These are phyloP conservation scores for Corniculantispora saksenae DNA, from an alignment of 2,329 filamentous ascomycete genomes.

Conservation along the genomic window DNA sequence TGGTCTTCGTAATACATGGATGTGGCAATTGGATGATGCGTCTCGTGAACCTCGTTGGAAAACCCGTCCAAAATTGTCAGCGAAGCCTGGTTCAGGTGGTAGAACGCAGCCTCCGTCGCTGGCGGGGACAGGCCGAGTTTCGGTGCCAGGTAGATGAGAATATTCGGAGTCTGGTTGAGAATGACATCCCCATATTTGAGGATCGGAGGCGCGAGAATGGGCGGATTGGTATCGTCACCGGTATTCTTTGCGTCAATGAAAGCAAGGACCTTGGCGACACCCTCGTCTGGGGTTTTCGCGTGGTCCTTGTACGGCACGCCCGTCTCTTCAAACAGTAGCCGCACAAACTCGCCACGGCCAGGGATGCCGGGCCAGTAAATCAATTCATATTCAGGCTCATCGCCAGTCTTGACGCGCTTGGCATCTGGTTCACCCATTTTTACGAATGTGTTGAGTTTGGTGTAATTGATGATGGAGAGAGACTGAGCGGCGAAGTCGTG, in stretches of 20 bases:
- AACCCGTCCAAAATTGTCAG: constrained; percentile 72
- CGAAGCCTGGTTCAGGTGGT: constrained; percentile 62
- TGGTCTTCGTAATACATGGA: constrained; percentile 73
- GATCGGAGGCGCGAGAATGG: constrained; percentile 66
- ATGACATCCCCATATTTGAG: constrained; percentile 63
- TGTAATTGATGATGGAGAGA: not conserved
- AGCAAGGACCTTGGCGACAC: constrained; percentile 50
- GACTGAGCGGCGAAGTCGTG: not conserved
- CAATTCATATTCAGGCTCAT: constrained; percentile 59
- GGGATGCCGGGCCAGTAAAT: constrained; percentile 73
- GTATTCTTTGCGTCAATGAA: constrained; percentile 46
- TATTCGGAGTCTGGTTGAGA: constrained; percentile 71
- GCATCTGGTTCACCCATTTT: constrained; percentile 27
- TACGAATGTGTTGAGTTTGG: not conserved
- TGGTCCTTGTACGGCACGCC: constrained; percentile 64
- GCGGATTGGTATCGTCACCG: constrained; percentile 61
- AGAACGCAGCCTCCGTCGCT: constrained; percentile 47
- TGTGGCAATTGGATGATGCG: constrained; percentile 68
- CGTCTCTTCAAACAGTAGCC: constrained; percentile 70
- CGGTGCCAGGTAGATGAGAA: constrained; percentile 68
- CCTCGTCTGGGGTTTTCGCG: constrained; percentile 42
- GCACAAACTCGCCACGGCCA: constrained; percentile 73
- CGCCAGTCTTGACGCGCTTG: constrained; percentile 36
- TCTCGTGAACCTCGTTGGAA: constrained; percentile 71
- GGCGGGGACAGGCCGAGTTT: constrained; percentile 56